Percentiles rank a stretch among this genome's conserved stretches.
Conservation (phyloP, 371 early-diverging fungal species). For the Apophysomyces elegans region DNA sequence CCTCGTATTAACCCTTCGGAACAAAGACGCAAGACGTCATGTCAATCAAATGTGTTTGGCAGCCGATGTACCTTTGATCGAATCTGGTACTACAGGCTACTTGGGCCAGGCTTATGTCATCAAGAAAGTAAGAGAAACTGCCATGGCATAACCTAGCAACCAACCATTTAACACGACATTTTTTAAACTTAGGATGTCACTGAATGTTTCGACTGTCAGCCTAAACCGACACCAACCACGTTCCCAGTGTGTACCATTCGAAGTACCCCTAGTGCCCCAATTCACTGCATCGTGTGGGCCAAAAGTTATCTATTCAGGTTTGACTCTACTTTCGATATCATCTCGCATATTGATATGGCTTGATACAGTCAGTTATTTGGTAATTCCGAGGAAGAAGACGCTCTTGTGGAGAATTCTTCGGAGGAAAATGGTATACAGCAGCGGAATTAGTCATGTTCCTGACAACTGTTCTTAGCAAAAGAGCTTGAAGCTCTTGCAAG, state of each 20-base stretch:
- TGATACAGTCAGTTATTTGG: conserved; percentile 82
- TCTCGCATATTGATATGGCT: not conserved
- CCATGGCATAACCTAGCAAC: not conserved
- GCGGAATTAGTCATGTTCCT: not conserved
- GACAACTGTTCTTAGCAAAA: conserved; percentile 48
- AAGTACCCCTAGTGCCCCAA: conserved; percentile 93
- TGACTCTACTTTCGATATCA: not conserved
- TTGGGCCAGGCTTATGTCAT: conserved; percentile 96
- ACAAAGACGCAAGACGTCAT: conserved; percentile 88
- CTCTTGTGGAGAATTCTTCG: conserved; percentile 49
- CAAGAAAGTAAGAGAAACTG: conserved; percentile 50
- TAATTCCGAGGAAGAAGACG: conserved; percentile 68
- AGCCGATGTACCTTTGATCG: conserved; percentile 88
- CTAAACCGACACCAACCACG: conserved; percentile 86
- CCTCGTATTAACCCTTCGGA: conserved; percentile 2
- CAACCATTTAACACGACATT: not conserved
- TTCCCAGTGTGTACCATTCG: conserved; percentile 99
- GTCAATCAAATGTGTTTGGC: conserved; percentile 97
- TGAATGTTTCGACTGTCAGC: conserved; percentile 99
- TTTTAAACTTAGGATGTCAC: conserved; percentile 47
- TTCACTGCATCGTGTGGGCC: conserved; percentile 99
- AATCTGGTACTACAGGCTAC: conserved; percentile 98
- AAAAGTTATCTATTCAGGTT: conserved; percentile 89
- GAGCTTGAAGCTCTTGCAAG: conserved; percentile 74
- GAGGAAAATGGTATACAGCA: conserved; percentile 65